These are phyloP conservation scores for Bertia moriformis DNA, from an alignment of 2,329 filamentous ascomycete species.

Conservation along the genomic window DNA sequence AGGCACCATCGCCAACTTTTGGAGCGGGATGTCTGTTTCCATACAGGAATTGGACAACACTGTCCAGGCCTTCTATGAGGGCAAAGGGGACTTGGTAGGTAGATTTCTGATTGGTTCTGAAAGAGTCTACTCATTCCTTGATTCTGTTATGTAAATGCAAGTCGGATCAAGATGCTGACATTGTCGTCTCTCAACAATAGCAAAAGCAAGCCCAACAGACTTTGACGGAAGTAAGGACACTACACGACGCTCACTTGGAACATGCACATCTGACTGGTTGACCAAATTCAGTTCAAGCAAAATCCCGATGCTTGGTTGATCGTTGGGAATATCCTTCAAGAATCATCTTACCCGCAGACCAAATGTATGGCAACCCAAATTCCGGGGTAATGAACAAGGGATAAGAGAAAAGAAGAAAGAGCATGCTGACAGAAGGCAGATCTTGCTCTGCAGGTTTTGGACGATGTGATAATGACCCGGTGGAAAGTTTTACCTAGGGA, in stretches of 20 bases:
- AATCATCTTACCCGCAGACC: slow-evolving; percentile 84
- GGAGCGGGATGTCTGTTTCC: slow-evolving; percentile 44
- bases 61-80: slow-evolving; percentile 94
- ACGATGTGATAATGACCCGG: slow-evolving; percentile 95
- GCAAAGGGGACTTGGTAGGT: slow-evolving; percentile 79
- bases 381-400: slow-evolving; percentile 1
- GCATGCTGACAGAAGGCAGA: slow-evolving; percentile 42
- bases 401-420: slow-evolving; percentile 1
- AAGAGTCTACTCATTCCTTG: neutral
- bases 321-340: slow-evolving; percentile 90
- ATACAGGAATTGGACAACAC: slow-evolving; percentile 93
- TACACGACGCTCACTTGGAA: slow-evolving; percentile 6
- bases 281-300: slow-evolving; percentile 70
- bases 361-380: slow-evolving; percentile 65
- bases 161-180: neutral
- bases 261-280: slow-evolving; percentile 5
- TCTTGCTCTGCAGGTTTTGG: slow-evolving; percentile 85
- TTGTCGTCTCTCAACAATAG: slow-evolving; percentile 37
- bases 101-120: slow-evolving; percentile 2
- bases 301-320: slow-evolving; percentile 96
- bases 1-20: neutral
- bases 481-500: slow-evolving; percentile 96
- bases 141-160: too few species aligned
- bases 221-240: slow-evolving; percentile 66
- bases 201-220: slow-evolving; percentile 92